Base-by-base conservation (phyloP, 2,329 filamentous ascomycete species). In the Fusarium sp. region DNA sequence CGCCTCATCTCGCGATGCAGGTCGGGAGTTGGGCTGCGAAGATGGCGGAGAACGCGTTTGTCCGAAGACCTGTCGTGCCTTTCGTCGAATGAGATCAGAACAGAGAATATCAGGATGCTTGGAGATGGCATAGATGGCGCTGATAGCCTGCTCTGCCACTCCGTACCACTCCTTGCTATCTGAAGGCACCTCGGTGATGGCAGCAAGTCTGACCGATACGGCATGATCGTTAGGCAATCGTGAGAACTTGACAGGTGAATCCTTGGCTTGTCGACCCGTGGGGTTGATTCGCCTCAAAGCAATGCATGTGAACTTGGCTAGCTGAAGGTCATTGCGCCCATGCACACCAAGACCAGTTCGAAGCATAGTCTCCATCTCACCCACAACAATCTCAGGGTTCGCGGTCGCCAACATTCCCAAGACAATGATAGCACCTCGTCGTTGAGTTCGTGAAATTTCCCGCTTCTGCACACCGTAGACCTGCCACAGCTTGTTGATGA, bases 141-240 rank as follows among this genome's bases (percentile, higher is more conserved):
- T 92, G 76, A 99, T 93, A 10, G 96, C 95, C 80, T 99, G 96
- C 77, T 99, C 96, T 20, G 96, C 94, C 43, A 98, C 90, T 5
- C 96, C 96, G 73, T 92, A 94, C 92, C 96, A 99, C 77, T 99
- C 96, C 76, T 96, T 96, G 81, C 90, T 97, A 61, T 97, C 90
- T 0, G 93, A 95, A 7, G 90, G 86, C 7, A 97, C 89, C 68
- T 97, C 93, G 19, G 92, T 90, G 73, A 98, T 94, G 20, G 91
- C 89, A 11, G 93, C 93, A 10, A 99, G 84, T 73, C 91, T 91
- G 6, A 86, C 83, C 28, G 97, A 83, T 19, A 98, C 92, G 10
- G 94, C 93, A 75, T 99, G 95, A 61, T 97, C 94, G 74, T 97
- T 99, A 7, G 92, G 87, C 41, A 99, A 84, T 59, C 95, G 92